Conservation (phyloP, 2,329 filamentous ascomycete genomes). For the Colletotrichum eleusines region DNA sequence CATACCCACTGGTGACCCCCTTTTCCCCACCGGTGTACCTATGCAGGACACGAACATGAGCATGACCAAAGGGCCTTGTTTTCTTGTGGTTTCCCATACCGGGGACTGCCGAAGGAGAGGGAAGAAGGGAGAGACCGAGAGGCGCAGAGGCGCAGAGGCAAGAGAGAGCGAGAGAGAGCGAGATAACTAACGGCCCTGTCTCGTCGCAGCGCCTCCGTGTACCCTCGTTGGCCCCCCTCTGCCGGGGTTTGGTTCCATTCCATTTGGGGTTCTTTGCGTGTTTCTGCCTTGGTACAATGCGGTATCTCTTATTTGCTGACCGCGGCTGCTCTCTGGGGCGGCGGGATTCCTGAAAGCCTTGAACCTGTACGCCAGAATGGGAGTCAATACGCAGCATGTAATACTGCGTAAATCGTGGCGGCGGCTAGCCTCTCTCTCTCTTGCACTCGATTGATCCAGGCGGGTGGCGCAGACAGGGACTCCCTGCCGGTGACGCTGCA, state of each 20-base stretch:
- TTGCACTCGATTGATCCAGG: slow-evolving; percentile 19
- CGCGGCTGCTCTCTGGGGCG: not conserved
- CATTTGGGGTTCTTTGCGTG: not conserved
- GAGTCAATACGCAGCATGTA: too few species aligned
- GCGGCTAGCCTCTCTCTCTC: too few species aligned
- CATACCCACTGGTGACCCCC: not conserved
- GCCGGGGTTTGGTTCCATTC: not conserved
- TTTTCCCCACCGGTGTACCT: not conserved
- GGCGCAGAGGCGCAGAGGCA: not conserved
- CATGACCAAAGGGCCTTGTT: not conserved
- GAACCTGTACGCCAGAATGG: too few species aligned
- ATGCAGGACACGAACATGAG: slow-evolving; percentile 13
- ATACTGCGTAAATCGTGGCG: not conserved
- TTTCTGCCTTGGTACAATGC: slow-evolving; percentile 20
- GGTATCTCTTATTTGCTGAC: not conserved
- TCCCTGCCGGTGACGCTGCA: slow-evolving; percentile 27
- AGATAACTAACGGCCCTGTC: not conserved
- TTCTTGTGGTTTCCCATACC: not conserved
- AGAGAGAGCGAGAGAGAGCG: not conserved
- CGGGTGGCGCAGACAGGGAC: slow-evolving; percentile 32
- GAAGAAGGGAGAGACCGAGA: too few species aligned
- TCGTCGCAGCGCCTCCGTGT: not conserved
- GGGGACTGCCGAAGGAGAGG: not conserved
- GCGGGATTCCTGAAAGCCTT: too few species aligned
- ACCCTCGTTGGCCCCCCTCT: not conserved